Evolutionary conservation across 176 grass and related monocot genomes (phyloP).

Genomic region (Phoenix roebelenii): DNA sequence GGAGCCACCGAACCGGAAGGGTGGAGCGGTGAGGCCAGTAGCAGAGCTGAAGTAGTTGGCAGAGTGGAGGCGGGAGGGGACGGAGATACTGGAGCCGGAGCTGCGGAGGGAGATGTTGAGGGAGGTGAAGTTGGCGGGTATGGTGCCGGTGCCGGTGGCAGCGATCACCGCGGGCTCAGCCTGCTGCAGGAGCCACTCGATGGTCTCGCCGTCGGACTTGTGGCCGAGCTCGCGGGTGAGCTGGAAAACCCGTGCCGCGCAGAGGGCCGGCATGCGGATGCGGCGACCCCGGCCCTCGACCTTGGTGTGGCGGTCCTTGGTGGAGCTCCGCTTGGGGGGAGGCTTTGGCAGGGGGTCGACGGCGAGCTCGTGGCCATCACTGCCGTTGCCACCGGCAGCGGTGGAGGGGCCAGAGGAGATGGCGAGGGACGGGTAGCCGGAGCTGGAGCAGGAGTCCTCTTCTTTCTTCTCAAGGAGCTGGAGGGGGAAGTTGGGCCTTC

Average conservation of each 20-base stretch:
- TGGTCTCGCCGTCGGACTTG: conserved; percentile 29
- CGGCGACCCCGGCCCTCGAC: conserved; percentile 26
- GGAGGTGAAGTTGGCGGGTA: conserved; percentile 27
- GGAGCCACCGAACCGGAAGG: background rate
- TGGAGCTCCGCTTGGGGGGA: conserved; percentile 18
- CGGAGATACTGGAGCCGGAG: conserved; percentile 20
- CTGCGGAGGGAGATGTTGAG: conserved; percentile 32
- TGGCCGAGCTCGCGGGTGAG: conserved; percentile 27
- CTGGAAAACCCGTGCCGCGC: conserved; percentile 22
- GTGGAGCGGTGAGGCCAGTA: conserved; percentile 2
- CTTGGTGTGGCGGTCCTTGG: conserved; percentile 31
- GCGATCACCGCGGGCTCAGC: conserved; percentile 27
- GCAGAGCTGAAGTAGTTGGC: conserved; percentile 8
- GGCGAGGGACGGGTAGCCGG: conserved; percentile 12
- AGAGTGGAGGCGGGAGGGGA: conserved; percentile 25
- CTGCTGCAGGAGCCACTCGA: conserved; percentile 32
- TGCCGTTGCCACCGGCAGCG: background rate
- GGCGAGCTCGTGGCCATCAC: background rate
- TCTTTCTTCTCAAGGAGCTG: conserved; percentile 30
- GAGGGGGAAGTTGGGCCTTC: conserved; percentile 18
- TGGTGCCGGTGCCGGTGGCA: conserved; percentile 23
- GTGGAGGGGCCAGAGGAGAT: conserved; percentile 9
- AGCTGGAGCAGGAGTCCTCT: conserved; percentile 19
- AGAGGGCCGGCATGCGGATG: conserved; percentile 30
- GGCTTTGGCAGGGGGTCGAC: background rate